Evolutionary conservation across 78 protist genomes (phyloP), one percentile per base, ranked within the genome.

Genomic region (Cavenderia fasciculata): DNA sequence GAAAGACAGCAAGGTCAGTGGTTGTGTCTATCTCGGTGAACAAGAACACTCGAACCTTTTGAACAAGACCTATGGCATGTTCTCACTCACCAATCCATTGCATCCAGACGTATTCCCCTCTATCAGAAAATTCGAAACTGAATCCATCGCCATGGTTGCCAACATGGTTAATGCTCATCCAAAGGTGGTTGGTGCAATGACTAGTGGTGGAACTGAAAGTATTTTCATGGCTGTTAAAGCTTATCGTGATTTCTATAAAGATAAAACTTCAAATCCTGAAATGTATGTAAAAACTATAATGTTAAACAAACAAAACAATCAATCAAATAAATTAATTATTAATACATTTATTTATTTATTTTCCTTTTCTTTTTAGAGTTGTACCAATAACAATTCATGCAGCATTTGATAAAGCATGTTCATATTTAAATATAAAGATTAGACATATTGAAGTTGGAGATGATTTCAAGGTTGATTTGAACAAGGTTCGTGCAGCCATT

Each of bases 111-210:
- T 86, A 8, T 96, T 96, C 69, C 95, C 96, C 11, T 33, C 74
- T 6, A 74, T 92, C 11, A 91, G 96, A 33, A 92, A 94, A 74
- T 94, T 96, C 90, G 99, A 96, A 36, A 75, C 97, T 0, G 97
- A 96, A 41, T 72, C 56, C 6, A 69, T 95, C 14, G 3, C 75
- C n/a, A 97, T 97, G 98, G 86, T 70, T 6, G 33, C 74, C 27
- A 70, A 44, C 47, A 71, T 95, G 95, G 7, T 95, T 68, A 56
- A 93, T 51, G 95, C 88, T 33, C 90, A 62, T 43, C 46, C 38
- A 10, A 78, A 86, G 47, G 94, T 74, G 8, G 88, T 92, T 38
- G 94, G 94, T 33, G 68, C 86, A 10, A 25, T 89, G 43, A 89
- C 92, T n/a, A 74, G 94, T 23, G 86, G 93, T 68, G 90, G 87